These are phyloP conservation scores for Termitomyces eurrhizus DNA, from an alignment of 768 basidiomycete genomes.

Conservation along the genomic window DNA sequence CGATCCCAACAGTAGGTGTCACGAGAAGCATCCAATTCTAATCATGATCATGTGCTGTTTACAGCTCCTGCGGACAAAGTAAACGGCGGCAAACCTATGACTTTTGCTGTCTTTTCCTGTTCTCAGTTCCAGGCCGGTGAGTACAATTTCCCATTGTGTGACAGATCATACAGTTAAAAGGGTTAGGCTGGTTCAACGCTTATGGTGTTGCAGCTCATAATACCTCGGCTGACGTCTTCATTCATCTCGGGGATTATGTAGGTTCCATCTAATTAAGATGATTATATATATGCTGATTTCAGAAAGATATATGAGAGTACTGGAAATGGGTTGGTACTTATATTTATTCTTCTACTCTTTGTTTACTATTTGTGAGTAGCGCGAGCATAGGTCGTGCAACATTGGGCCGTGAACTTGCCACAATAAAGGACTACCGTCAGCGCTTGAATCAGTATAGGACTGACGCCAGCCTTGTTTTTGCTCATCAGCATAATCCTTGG, in stretches of 20 bases:
- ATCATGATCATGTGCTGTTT: not conserved
- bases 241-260: slow-evolving; percentile 56
- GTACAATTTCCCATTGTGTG: slow-evolving; percentile 1
- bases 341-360: not conserved
- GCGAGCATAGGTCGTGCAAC: slow-evolving; percentile 39
- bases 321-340: not conserved
- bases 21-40: not conserved
- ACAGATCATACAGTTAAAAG: not conserved
- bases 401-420: slow-evolving; percentile 51
- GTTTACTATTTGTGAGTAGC: not conserved
- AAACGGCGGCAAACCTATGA: slow-evolving; percentile 49
- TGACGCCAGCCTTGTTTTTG: slow-evolving; percentile 41
- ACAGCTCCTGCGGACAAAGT: slow-evolving; percentile 37
- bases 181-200: slow-evolving; percentile 40
- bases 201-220: slow-evolving; percentile 47
- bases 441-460: slow-evolving; percentile 50
- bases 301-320: not conserved
- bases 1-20: not conserved
- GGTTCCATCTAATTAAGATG: not conserved
- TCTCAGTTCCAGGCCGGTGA: slow-evolving; percentile 49
- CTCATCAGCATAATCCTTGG: slow-evolving; percentile 51
- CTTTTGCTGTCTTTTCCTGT: slow-evolving; percentile 58
- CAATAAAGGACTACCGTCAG: slow-evolving; percentile 53
- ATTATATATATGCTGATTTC: not conserved
- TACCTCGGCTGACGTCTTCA: slow-evolving; percentile 44